Percentiles rank a stretch among this genome's conserved stretches.
Conservation (phyloP, 2,329 filamentous ascomycete genomes). For the Shiraia sp. region DNA sequence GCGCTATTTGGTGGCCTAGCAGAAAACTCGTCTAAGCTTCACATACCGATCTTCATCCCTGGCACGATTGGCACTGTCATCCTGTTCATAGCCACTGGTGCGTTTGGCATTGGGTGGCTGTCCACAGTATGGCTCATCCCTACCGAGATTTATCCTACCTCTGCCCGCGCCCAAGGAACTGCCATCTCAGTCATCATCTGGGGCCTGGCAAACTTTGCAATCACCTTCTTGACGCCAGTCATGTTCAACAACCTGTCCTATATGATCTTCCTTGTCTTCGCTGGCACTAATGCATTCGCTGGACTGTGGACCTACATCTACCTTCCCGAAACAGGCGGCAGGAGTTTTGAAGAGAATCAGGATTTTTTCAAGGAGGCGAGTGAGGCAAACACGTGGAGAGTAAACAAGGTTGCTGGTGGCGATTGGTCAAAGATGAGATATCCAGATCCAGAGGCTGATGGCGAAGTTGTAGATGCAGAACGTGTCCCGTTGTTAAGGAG, state of each 20-base stretch:
- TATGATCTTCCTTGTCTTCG: slow-evolving; percentile 62
- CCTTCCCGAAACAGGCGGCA: slow-evolving; percentile 59
- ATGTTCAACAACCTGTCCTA: slow-evolving; percentile 64
- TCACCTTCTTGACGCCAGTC: slow-evolving; percentile 62
- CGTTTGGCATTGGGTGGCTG: slow-evolving; percentile 65
- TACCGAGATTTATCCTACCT: slow-evolving; percentile 62
- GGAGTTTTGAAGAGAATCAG: slow-evolving; percentile 65
- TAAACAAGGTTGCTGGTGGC: slow-evolving; percentile 57
- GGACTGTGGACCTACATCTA: slow-evolving; percentile 59
- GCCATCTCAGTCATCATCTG: slow-evolving; percentile 60
- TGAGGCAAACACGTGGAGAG: slow-evolving; percentile 58
- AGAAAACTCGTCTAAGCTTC: slow-evolving; percentile 42
- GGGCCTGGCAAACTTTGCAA: slow-evolving; percentile 62
- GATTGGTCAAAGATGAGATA: slow-evolving; percentile 54
- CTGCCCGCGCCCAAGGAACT: slow-evolving; percentile 58
- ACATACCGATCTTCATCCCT: slow-evolving; percentile 48
- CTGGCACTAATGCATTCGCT: slow-evolving; percentile 58
- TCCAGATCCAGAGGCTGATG: slow-evolving; percentile 38
- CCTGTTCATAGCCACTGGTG: slow-evolving; percentile 62
- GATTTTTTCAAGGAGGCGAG: slow-evolving; percentile 60
- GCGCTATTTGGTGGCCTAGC: slow-evolving; percentile 57
- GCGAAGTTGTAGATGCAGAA: slow-evolving; percentile 47
- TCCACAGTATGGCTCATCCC: slow-evolving; percentile 64
- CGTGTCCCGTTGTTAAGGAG: slow-evolving; percentile 51
- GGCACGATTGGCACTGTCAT: slow-evolving; percentile 57